Conservation (phyloP, 352 stramenopile species). For the Stramenopiles sp. region DNA sequence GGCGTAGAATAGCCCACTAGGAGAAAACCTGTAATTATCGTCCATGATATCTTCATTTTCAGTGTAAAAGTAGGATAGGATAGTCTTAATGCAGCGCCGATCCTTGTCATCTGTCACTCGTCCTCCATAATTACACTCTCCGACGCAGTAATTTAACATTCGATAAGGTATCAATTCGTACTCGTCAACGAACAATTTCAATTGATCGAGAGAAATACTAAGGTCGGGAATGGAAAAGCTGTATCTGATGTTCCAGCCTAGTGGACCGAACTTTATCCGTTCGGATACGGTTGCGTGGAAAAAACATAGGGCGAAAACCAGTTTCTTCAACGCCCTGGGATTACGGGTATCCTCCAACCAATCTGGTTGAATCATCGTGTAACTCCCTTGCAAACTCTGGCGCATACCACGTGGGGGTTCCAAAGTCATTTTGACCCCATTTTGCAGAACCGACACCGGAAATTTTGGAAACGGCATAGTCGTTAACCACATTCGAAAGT, state of each 20-base stretch:
- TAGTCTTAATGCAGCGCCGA: conserved; percentile 53
- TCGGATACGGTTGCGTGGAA: conserved; percentile 68
- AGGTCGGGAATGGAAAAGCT: conserved; percentile 55
- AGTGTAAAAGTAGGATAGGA: conserved; percentile 56
- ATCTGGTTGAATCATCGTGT: conserved; percentile 72
- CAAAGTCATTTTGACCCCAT: conserved; percentile 87
- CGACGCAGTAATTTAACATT: conserved; percentile 63
- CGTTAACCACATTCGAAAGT: conserved; percentile 79
- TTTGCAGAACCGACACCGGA: conserved; percentile 76
- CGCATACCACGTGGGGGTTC: conserved; percentile 80
- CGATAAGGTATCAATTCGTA: conserved; percentile 62
- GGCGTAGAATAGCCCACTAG: conserved; percentile 52
- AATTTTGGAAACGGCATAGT: conserved; percentile 73
- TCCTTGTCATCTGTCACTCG: conserved; percentile 83
- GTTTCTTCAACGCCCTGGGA: conserved; percentile 65
- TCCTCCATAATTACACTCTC: conserved; percentile 83
- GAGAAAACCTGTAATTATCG: conserved; percentile 53
- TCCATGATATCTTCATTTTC: conserved; percentile 36
- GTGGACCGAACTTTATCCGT: conserved; percentile 51
- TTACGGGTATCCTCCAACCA: conserved; percentile 54
- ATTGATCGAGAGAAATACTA: conserved; percentile 55
- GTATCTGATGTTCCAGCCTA: conserved; percentile 68
- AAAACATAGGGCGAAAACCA: conserved; percentile 79
- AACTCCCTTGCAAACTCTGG: conserved; percentile 74
- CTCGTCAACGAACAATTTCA: conserved; percentile 54